These are phyloP conservation scores for Suhomyces yuchorum DNA, from an alignment of 1,139 yeast genomes.

Conservation along the genomic window DNA sequence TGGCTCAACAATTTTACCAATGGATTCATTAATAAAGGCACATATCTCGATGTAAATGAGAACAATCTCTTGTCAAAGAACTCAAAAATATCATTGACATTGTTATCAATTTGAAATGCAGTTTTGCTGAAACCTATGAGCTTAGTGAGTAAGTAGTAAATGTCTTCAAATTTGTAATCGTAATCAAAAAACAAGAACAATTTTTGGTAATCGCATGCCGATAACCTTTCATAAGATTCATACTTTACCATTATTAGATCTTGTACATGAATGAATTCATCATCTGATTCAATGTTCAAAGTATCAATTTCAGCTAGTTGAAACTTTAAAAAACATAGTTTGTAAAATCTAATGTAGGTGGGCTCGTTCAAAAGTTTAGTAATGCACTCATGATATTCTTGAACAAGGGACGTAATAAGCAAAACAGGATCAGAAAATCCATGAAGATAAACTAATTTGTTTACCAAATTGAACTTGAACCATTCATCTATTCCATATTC, in stretches of 20 bases:
- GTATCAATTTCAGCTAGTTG: background rate
- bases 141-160: constrained; percentile 7
- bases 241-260: constrained; percentile 6
- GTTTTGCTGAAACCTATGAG: background rate
- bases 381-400: constrained; percentile 11
- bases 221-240: constrained; percentile 6
- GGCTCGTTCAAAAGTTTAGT: constrained; percentile 10
- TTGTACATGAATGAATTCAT: constrained; percentile 1
- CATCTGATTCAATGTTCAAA: background rate
- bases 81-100: constrained; percentile 1
- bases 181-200: constrained; percentile 11
- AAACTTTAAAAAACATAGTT: constrained; percentile 4
- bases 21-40: background rate
- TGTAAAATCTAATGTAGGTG: constrained; percentile 7
- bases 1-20: background rate
- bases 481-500: constrained; percentile 26
- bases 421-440: constrained; percentile 8
- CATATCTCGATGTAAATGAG: background rate
- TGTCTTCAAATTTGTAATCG: constrained; percentile 11
- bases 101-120: background rate
- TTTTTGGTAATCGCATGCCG: constrained; percentile 2
- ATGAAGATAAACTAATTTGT: constrained; percentile 8
- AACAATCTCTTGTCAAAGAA: constrained; percentile 7
- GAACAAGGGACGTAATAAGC: constrained; percentile 8
- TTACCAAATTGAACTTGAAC: constrained; percentile 13